Conservation (phyloP, 768 basidiomycete species). For the Boletus rubescentipes region DNA sequence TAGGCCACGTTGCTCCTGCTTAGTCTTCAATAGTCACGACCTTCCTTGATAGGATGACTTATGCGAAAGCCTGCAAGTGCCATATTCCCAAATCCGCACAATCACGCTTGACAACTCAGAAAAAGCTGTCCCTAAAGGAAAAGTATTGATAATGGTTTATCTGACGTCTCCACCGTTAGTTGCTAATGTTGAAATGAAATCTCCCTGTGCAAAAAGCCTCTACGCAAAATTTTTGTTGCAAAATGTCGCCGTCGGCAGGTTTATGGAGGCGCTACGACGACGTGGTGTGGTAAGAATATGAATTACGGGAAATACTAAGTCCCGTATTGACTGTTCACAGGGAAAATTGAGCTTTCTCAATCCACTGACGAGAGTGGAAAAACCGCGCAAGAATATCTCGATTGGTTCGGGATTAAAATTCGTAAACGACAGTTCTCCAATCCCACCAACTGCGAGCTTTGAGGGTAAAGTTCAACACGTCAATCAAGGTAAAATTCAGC, state of each 20-base stretch:
- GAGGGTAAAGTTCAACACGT: slow-evolving; percentile 34
- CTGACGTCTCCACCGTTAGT: slow-evolving; percentile 41
- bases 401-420: slow-evolving; percentile 29
- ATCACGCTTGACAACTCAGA: slow-evolving; percentile 28
- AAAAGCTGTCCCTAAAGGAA: slow-evolving; percentile 16
- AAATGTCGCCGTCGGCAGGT: slow-evolving; percentile 33
- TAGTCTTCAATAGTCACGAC: slow-evolving; percentile 2
- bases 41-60: slow-evolving; percentile 40
- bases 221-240: slow-evolving; percentile 41
- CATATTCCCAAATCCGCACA: slow-evolving; percentile 36
- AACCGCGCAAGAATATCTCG: slow-evolving; percentile 24
- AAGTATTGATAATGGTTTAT: slow-evolving; percentile 28
- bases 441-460: slow-evolving; percentile 27
- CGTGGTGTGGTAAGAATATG: slow-evolving; percentile 46
- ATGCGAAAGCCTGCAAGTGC: slow-evolving; percentile 51
- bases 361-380: slow-evolving; percentile 9
- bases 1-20: not conserved
- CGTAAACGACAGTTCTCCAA: slow-evolving; percentile 19
- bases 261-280: slow-evolving; percentile 41
- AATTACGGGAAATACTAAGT: not conserved
- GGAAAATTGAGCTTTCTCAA: slow-evolving; percentile 32
- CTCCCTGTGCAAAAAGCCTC: slow-evolving; percentile 17
- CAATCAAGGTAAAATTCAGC: slow-evolving; percentile 21
- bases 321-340: slow-evolving; percentile 14
- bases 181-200: slow-evolving; percentile 28